Percentiles rank a stretch among this genome's conserved stretches.
Conservation (phyloP, 2,329 filamentous ascomycete species). For the Penicillium italicum region DNA sequence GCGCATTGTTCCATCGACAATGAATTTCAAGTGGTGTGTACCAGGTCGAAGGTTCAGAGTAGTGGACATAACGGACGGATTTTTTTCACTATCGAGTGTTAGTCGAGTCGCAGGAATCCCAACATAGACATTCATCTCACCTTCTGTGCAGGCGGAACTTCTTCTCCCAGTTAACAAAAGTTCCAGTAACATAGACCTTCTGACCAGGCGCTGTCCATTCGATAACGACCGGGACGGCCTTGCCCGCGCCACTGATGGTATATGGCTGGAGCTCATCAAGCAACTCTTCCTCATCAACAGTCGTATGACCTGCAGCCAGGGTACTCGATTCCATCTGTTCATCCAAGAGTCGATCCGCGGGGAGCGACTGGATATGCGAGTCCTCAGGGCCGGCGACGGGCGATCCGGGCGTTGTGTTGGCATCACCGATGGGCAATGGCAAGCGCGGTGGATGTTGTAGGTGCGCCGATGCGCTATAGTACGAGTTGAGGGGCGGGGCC, state of each 20-base stretch:
- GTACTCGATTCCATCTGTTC: conserved; percentile 54
- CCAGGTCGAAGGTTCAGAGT: conserved; percentile 82
- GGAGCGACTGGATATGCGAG: conserved; percentile 45
- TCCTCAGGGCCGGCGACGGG: conserved; percentile 76
- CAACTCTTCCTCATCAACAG: conserved; percentile 68
- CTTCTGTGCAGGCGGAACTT: conserved; percentile 83
- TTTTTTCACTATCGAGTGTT: conserved; percentile 37
- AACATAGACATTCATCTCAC: conserved; percentile 45
- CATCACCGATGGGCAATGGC: conserved; percentile 89
- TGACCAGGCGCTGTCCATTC: conserved; percentile 82
- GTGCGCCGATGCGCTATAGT: conserved; percentile 41
- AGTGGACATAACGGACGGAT: conserved; percentile 64
- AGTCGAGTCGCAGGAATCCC: conserved; percentile 5
- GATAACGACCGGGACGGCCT: conserved; percentile 76
- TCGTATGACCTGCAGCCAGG: conserved; percentile 54
- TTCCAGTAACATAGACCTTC: conserved; percentile 93
- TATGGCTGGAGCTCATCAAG: conserved; percentile 67
- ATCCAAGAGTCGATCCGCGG: conserved; percentile 45
- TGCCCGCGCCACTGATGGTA: conserved; percentile 65
- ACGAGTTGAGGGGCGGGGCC: conserved; percentile 49
- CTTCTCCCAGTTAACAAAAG: conserved; percentile 94
- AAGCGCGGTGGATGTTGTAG: conserved; percentile 70
- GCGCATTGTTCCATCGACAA: conserved; percentile 90
- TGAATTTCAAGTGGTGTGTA: conserved; percentile 94
- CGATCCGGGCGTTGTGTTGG: conserved; percentile 82